These are phyloP conservation scores for Suaeda aralocaspica DNA, from an alignment of 148 eudicot genomes.

Conservation along the genomic window DNA sequence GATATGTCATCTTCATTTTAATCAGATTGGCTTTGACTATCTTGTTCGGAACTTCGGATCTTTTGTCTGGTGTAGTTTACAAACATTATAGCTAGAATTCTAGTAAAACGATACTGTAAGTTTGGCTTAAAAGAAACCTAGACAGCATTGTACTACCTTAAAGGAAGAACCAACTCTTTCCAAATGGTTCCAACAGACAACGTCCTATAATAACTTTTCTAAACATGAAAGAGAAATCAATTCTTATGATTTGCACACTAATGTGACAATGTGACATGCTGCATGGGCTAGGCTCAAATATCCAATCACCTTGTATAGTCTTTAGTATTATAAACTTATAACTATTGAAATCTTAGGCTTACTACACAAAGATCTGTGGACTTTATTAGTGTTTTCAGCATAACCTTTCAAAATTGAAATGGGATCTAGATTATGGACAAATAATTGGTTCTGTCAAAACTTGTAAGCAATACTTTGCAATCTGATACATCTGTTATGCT, in stretches of 20 bases:
- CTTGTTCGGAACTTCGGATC: not conserved
- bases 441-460: too few species aligned
- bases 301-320: not conserved
- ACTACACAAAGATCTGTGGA: not conserved
- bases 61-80: not conserved
- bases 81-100: not conserved
- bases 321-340: too few species aligned
- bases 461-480: not conserved
- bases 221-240: not conserved
- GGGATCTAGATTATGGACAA: not conserved
- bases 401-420: not conserved
- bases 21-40: not conserved
- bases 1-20: not conserved
- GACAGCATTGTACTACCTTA: not conserved
- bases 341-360: not conserved
- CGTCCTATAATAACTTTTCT: not conserved
- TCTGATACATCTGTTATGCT: not conserved
- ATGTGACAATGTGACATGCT: not conserved
- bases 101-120: not conserved
- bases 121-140: not conserved
- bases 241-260: not conserved
- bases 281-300: not conserved
- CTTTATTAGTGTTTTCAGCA: not conserved
- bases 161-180: not conserved
- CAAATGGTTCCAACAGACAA: not conserved